Evolutionary conservation across 2,329 filamentous ascomycete species (phyloP).

Genomic region (Cadophora malorum): DNA sequence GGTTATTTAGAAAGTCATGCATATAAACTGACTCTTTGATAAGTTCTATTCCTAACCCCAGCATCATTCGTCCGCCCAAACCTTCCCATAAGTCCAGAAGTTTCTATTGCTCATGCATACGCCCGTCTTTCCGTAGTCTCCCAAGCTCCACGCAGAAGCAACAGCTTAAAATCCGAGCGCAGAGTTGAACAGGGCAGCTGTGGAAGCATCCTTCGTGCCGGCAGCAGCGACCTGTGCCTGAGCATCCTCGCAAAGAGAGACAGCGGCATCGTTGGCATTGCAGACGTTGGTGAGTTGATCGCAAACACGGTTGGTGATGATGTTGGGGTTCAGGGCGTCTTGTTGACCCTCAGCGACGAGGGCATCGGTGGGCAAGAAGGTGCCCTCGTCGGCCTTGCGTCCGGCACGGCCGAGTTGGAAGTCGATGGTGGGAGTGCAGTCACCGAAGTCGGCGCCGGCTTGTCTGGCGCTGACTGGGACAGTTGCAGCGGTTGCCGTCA

Average conservation of each 20-base stretch:
- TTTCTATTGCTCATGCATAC: slow-evolving; percentile 1
- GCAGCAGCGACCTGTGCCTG: slow-evolving; percentile 58
- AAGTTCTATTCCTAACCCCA: neutral
- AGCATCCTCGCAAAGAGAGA: slow-evolving; percentile 53
- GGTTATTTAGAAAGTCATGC: neutral
- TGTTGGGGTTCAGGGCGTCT: slow-evolving; percentile 74
- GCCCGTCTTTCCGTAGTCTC: neutral
- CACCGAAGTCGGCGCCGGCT: slow-evolving; percentile 16
- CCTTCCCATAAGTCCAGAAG: neutral
- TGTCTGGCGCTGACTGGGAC: slow-evolving; percentile 19
- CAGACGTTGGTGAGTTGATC: slow-evolving; percentile 74
- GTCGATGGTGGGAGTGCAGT: slow-evolving; percentile 54
- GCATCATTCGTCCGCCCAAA: neutral
- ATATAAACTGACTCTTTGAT: neutral
- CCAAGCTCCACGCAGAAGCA: neutral
- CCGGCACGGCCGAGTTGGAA: slow-evolving; percentile 60
- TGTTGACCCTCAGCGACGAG: slow-evolving; percentile 66
- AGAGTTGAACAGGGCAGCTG: slow-evolving; percentile 51
- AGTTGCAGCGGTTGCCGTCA: slow-evolving; percentile 18
- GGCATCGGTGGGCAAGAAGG: slow-evolving; percentile 71
- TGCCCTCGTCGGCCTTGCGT: slow-evolving; percentile 63
- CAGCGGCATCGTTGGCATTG: slow-evolving; percentile 56
- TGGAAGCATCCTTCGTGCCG: slow-evolving; percentile 55
- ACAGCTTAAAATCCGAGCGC: slow-evolving; percentile 41
- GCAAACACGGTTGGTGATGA: slow-evolving; percentile 76